Percentiles rank a stretch among this genome's conserved stretches.
phyloP scores from a whole-genome alignment of 2,329 filamentous ascomycete genomes.

The Pseudopyricularia javanii region DNA sequence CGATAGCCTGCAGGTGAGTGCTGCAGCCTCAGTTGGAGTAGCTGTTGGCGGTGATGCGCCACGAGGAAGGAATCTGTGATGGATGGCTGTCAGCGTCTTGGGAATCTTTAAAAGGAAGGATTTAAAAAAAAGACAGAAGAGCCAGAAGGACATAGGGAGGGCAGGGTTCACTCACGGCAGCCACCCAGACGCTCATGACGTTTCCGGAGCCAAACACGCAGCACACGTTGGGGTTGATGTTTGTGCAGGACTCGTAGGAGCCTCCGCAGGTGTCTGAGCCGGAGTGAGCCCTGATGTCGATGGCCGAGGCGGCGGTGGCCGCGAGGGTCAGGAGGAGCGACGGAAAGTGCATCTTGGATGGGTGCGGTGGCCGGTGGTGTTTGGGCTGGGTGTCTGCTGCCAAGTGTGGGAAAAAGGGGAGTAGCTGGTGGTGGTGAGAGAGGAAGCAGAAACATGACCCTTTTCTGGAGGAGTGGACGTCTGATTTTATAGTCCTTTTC shows the following conservation, averaged over 20 bases:
- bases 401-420: not conserved
- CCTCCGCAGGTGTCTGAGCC: not conserved
- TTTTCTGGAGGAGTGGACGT: no score
- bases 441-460: no score
- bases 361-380: not conserved
- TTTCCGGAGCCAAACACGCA: not conserved
- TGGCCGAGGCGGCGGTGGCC: not conserved
- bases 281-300: not conserved
- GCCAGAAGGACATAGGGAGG: not conserved
- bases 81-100: not conserved
- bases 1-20: not conserved
- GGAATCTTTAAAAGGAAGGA: not conserved
- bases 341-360: not conserved
- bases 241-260: not conserved
- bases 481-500: no score
- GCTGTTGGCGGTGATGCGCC: not conserved
- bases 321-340: not conserved
- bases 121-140: not conserved
- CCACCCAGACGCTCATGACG: not conserved
- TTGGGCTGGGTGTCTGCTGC: not conserved
- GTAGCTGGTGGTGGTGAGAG: not conserved
- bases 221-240: not conserved
- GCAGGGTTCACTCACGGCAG: not conserved
- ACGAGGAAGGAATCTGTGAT: not conserved
- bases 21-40: not conserved